Percentiles rank a stretch among this genome's conserved stretches.
Conservation (phyloP, 352 stramenopile species). For the Pythium graminicola region DNA sequence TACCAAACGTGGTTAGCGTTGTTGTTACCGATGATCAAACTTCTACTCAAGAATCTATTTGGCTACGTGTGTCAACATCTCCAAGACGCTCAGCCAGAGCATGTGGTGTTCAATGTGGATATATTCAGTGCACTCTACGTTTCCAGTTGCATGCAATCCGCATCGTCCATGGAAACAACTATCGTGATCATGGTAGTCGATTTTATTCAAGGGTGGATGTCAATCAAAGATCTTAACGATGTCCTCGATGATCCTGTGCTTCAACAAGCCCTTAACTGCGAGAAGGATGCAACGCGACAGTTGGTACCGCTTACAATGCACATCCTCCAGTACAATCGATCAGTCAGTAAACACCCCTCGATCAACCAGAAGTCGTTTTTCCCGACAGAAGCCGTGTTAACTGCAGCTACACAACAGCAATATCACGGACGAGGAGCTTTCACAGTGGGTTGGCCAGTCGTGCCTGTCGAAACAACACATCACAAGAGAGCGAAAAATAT, state of each 20-base stretch:
- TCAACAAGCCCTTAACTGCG: neutral
- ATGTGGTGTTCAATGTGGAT: slow-evolving; percentile 23
- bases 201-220: slow-evolving; percentile 16
- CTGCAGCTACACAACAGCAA: no score
- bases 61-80: slow-evolving; percentile 12
- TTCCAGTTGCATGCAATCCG: slow-evolving; percentile 26
- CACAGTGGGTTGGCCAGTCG: no score
- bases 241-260: slow-evolving; percentile 7
- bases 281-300: neutral
- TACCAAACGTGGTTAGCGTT: slow-evolving; percentile 14
- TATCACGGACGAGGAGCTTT: no score
- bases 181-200: slow-evolving; percentile 21
- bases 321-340: slow-evolving; percentile 1
- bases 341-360: neutral
- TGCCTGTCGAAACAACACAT: no score
- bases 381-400: neutral
- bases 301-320: slow-evolving; percentile 4
- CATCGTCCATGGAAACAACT: slow-evolving; percentile 16
- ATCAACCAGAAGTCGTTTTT: neutral
- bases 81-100: slow-evolving; percentile 24
- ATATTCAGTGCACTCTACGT: slow-evolving; percentile 37
- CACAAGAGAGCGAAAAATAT: no score
- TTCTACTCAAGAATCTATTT: slow-evolving; percentile 28
- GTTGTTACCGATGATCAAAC: slow-evolving; percentile 31
- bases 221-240: slow-evolving; percentile 17